Conservation (phyloP, 2,329 filamentous ascomycete genomes). For the Botrytis paeoniae region DNA sequence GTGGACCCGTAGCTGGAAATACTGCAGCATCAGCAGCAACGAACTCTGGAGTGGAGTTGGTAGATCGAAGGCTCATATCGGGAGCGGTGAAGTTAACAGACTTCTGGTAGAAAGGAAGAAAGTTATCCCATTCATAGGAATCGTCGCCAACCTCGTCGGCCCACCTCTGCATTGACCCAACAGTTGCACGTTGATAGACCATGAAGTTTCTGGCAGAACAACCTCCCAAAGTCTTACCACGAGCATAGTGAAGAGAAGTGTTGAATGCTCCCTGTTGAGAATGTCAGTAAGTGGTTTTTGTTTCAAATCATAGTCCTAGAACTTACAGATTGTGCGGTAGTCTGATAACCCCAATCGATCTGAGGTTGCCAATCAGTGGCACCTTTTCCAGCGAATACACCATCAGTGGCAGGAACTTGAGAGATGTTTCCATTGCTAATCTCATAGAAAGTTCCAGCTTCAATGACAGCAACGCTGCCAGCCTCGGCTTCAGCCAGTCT, state of each 20-base stretch:
- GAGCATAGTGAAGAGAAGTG: slow-evolving; percentile 30
- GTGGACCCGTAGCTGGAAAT: slow-evolving; percentile 36
- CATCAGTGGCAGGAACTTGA: slow-evolving; percentile 13
- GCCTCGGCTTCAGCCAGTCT: slow-evolving; percentile 3
- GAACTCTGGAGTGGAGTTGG: slow-evolving; percentile 35
- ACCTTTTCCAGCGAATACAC: slow-evolving; percentile 7
- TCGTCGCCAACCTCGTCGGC: slow-evolving; percentile 41
- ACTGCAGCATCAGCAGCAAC: slow-evolving; percentile 32
- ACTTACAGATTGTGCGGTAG: slow-evolving; percentile 32
- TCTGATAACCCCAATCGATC: slow-evolving; percentile 37
- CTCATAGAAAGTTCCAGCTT: slow-evolving; percentile 22
- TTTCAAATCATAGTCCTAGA: neutral
- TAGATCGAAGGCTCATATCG: slow-evolving; percentile 22
- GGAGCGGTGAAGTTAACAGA: slow-evolving; percentile 19
- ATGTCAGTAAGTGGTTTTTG: neutral
- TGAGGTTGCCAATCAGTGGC: slow-evolving; percentile 22
- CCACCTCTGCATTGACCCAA: slow-evolving; percentile 43
- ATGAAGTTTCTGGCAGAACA: slow-evolving; percentile 37
- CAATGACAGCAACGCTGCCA: slow-evolving; percentile 21
- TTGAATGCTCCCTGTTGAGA: slow-evolving; percentile 10
- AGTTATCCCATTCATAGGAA: slow-evolving; percentile 45
- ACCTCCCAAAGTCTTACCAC: slow-evolving; percentile 37
- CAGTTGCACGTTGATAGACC: slow-evolving; percentile 35
- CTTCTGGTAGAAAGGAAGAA: slow-evolving; percentile 45
- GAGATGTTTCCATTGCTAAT: slow-evolving; percentile 20